Evolutionary conservation across 139 green algal species (phyloP), one percentile per base, ranked within the genome.

Genomic region (Nannochloris sp.): DNA sequence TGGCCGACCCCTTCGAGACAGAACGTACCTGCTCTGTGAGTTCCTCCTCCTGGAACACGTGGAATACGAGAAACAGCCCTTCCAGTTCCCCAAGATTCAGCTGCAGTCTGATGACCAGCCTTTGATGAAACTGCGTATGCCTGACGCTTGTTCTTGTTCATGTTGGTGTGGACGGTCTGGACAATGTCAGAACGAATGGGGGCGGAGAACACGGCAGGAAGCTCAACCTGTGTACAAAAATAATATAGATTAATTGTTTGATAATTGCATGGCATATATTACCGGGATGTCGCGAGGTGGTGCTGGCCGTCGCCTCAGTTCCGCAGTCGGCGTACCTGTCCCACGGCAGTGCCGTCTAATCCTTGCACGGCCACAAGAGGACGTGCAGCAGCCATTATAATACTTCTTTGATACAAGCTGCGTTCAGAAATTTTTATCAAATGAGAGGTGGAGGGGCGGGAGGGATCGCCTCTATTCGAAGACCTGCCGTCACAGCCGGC

Each of bases 11-110:
- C 46, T 19, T 25, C 18, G n/a, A 53, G 18, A 21, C n/a, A 25
- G 5, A 9, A 44, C 69, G 3, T 29, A 77, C 70, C 70, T 55
- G 93, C 93, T 37, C 93, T 76, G 85, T 99, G 93, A 27, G 91
- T 96, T 66, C 88, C 90, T 68, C 85, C 90, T 50, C 92, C 94
- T 40, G 94, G 94, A 44, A 99, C 94, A 83, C 94, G 94, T 19
- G 94, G 94, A 75, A 99, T 99, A 94, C 94, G 94, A 23, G 94
- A 99, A 70, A 99, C 94, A 49, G 94, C 94, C 59, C 94, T 89
- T 54, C 94, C 94, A 37, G 94, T 99, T 55, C 94, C 94, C 94
- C 94, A 99, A 2, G 94, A 99, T 84, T 97, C 94, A 58, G 94
- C 94, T 27, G 90, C 84, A 12, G 90, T 98, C 85, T 98, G 91